Evolutionary conservation across 1,284 basidiomycete species (phyloP).

Genomic region (Agroathelia rolfsii): DNA sequence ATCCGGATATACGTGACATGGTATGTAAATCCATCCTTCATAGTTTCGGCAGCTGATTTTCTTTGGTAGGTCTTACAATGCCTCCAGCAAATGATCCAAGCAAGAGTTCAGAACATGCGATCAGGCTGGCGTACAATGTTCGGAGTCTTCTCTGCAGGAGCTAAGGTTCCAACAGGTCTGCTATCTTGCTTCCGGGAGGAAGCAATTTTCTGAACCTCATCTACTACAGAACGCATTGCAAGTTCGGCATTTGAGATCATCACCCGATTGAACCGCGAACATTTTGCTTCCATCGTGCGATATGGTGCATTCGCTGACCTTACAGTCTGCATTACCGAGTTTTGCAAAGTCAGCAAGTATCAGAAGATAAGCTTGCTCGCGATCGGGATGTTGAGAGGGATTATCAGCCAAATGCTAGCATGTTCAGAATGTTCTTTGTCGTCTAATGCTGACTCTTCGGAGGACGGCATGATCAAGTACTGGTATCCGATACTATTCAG

Average conservation of each 20-base stretch:
- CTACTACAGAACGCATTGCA: slow-evolving; percentile 71
- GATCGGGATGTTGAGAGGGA: slow-evolving; percentile 90
- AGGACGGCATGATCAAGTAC: slow-evolving; percentile 86
- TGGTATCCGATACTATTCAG: slow-evolving; percentile 97
- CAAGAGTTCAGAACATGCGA: slow-evolving; percentile 87
- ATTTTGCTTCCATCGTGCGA: slow-evolving; percentile 85
- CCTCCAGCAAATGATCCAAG: slow-evolving; percentile 98
- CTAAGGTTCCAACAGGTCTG: slow-evolving; percentile 83
- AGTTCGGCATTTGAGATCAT: slow-evolving; percentile 96
- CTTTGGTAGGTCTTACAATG: slow-evolving; percentile 80
- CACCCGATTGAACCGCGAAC: slow-evolving; percentile 81
- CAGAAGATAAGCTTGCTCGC: slow-evolving; percentile 96
- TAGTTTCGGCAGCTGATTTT: slow-evolving; percentile 6
- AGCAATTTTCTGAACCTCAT: slow-evolving; percentile 7
- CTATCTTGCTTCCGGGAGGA: slow-evolving; percentile 3
- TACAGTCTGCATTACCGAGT: slow-evolving; percentile 96
- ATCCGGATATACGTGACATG: slow-evolving; percentile 95
- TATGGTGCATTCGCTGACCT: slow-evolving; percentile 94
- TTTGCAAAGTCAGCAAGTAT: slow-evolving; percentile 98
- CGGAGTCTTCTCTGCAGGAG: slow-evolving; percentile 93
- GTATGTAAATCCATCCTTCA: slow-evolving; percentile 33
- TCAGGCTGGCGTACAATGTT: slow-evolving; percentile 99
- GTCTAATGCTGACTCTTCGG: slow-evolving; percentile 28
- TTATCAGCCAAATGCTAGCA: slow-evolving; percentile 86
- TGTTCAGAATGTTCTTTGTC: slow-evolving; percentile 73